Conservation (phyloP, 2,329 filamentous ascomycete species). For the Botrytis fabae region DNA sequence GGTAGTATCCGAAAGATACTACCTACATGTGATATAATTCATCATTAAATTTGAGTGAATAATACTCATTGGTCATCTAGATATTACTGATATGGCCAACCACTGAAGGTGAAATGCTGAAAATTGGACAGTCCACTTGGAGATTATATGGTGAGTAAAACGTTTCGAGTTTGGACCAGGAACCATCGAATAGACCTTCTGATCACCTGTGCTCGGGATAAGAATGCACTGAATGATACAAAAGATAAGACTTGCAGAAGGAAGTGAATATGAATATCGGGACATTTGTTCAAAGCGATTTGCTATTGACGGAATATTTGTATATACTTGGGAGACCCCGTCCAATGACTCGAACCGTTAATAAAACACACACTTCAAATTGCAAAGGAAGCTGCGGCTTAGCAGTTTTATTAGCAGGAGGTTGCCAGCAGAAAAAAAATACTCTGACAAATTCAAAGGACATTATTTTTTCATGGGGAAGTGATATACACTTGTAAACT, state of each 20-base stretch:
- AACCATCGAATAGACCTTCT: not conserved
- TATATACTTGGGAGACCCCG: not conserved
- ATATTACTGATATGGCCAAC: not conserved
- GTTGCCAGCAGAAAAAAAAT: not conserved
- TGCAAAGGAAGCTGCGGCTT: not conserved
- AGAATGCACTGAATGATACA: not conserved
- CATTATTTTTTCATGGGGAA: not conserved
- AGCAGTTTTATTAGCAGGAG: not conserved
- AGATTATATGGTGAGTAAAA: not conserved
- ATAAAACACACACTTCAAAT: not conserved
- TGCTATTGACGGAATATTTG: not conserved
- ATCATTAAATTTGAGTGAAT: not conserved
- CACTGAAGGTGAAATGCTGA: not conserved
- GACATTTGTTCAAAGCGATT: not conserved
- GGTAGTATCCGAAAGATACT: not conserved
- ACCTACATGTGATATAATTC: not conserved
- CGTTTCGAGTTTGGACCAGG: not conserved
- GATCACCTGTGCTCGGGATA: not conserved
- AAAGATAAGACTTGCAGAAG: not conserved
- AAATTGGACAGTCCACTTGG: not conserved
- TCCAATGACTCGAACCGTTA: not conserved
- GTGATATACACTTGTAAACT: not conserved
- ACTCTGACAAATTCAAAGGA: not conserved
- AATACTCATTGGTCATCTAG: not conserved
- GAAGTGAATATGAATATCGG: not conserved